Evolutionary conservation across 2,329 filamentous ascomycete genomes (phyloP).

Genomic region (Cytospora chrysosperma): DNA sequence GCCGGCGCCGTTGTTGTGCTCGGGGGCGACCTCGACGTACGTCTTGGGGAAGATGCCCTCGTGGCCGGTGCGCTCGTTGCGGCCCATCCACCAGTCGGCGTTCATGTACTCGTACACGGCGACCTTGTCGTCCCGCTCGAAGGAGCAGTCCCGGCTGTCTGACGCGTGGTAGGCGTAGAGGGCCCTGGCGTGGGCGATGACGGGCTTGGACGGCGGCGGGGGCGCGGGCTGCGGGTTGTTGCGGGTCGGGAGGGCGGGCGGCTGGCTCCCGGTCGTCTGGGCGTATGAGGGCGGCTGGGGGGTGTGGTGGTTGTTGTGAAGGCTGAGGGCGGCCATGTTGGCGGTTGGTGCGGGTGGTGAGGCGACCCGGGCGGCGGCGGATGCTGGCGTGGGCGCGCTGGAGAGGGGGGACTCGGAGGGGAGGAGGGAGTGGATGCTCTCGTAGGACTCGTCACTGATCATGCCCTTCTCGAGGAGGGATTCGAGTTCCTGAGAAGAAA

Average conservation of each 20-base stretch:
- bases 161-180: constrained; percentile 79
- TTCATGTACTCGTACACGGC: constrained; percentile 92
- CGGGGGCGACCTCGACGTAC: constrained; percentile 71
- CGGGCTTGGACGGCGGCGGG: constrained; percentile 47
- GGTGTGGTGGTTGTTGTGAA: constrained; percentile 31
- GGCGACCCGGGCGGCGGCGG: constrained; percentile 29
- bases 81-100: constrained; percentile 93
- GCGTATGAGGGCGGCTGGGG: constrained; percentile 52
- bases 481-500: constrained; percentile 83
- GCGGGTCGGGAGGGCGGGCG: constrained; percentile 31
- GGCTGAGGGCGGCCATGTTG: constrained; percentile 44
- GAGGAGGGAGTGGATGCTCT: constrained; percentile 71
- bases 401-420: constrained; percentile 67
- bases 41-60: constrained; percentile 95
- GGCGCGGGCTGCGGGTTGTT: constrained; percentile 38
- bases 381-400: constrained; percentile 44
- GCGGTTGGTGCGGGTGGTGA: constrained; percentile 34
- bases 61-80: constrained; percentile 75
- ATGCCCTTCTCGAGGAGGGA: constrained; percentile 80
- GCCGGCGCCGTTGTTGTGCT: constrained; percentile 25
- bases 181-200: constrained; percentile 73
- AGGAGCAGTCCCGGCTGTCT: constrained; percentile 77
- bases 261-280: constrained; percentile 41
- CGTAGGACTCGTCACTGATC: constrained; percentile 73
- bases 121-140: constrained; percentile 78